These are phyloP conservation scores for Russula ochroleuca DNA, from an alignment of 768 basidiomycete species.

Conservation along the genomic window DNA sequence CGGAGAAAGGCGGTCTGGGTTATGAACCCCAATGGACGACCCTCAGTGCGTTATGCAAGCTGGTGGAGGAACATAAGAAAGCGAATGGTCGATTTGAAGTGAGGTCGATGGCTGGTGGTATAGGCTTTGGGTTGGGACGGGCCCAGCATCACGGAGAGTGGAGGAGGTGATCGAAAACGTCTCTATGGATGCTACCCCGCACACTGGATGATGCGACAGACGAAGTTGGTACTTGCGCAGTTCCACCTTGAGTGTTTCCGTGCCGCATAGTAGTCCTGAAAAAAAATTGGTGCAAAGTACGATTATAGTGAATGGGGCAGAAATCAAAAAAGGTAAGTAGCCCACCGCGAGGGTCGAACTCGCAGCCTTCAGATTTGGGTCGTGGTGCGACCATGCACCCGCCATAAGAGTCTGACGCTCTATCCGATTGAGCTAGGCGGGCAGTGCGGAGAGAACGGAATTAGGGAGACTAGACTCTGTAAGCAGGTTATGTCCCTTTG, in stretches of 20 bases:
- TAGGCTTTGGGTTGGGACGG: conserved; percentile 30
- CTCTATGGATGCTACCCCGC: conserved; percentile 2
- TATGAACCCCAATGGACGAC: conserved; percentile 35
- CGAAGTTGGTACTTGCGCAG: no score
- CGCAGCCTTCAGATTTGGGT: conserved; percentile 52
- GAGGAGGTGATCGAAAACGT: conserved; percentile 29
- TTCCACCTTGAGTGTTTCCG: not conserved
- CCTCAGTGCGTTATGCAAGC: conserved; percentile 37
- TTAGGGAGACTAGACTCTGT: not conserved
- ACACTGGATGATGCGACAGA: no score
- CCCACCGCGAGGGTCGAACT: conserved; percentile 63
- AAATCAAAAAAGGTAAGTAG: conserved; percentile 32
- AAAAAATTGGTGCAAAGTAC: not conserved
- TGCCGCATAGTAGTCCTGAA: no score
- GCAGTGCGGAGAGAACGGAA: conserved; percentile 27
- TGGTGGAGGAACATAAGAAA: conserved; percentile 34
- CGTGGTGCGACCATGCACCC: conserved; percentile 1
- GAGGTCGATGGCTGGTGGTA: conserved; percentile 31
- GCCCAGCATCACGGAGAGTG: conserved; percentile 30
- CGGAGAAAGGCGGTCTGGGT: conserved; percentile 39
- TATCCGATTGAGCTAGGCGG: conserved; percentile 67
- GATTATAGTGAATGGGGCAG: not conserved
- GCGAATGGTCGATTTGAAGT: conserved; percentile 30
- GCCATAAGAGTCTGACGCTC: conserved; percentile 59
- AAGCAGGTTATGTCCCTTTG: not conserved